Conservation (phyloP, 108 stramenopile genomes). For the Craspedostauros australis region DNA sequence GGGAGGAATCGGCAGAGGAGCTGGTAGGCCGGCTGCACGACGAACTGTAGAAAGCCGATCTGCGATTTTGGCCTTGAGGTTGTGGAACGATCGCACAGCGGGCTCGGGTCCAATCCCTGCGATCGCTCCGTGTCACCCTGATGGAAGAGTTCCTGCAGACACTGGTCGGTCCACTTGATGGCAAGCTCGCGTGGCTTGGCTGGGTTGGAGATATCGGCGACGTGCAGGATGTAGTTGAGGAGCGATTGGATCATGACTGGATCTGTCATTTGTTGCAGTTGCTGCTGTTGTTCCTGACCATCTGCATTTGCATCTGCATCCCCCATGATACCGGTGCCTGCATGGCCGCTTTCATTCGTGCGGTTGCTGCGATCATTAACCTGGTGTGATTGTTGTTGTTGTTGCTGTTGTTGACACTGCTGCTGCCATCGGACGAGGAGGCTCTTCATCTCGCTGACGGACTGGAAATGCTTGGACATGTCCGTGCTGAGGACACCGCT, state of each 20-base stretch:
- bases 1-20: slow-evolving; percentile 22
- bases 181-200: slow-evolving; percentile 32
- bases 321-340: no score
- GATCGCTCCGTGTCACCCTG: slow-evolving; percentile 55
- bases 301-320: no score
- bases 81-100: slow-evolving; percentile 37
- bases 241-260: slow-evolving; percentile 4
- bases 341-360: background rate
- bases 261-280: background rate
- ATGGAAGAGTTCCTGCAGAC: slow-evolving; percentile 56
- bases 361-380: no score
- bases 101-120: slow-evolving; percentile 33
- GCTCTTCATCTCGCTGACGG: slow-evolving; percentile 11
- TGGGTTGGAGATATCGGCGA: slow-evolving; percentile 59
- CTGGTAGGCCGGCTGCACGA: slow-evolving; percentile 44
- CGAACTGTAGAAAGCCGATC: slow-evolving; percentile 55
- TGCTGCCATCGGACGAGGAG: no score
- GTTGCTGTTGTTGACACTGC: no score
- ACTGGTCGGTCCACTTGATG: slow-evolving; percentile 34
- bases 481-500: slow-evolving; percentile 74
- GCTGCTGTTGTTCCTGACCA: no score
- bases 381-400: no score
- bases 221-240: slow-evolving; percentile 44
- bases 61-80: slow-evolving; percentile 31
- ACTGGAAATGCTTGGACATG: slow-evolving; percentile 68